These are phyloP conservation scores for Lodderomyces orthopsilosis DNA, from an alignment of 1,139 yeast genomes.

Conservation along the genomic window DNA sequence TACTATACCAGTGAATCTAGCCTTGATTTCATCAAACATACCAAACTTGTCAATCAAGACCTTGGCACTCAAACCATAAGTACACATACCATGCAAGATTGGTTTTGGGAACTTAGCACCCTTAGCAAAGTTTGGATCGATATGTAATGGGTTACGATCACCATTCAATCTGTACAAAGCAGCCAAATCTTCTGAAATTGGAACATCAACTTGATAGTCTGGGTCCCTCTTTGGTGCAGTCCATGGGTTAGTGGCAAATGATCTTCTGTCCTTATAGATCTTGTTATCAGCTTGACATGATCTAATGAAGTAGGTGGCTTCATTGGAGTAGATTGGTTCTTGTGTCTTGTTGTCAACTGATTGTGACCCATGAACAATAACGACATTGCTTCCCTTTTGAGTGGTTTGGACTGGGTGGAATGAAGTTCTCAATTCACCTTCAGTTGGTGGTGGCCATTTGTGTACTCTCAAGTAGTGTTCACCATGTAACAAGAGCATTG, in stretches of 20 bases:
- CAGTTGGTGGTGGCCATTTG: slow-evolving; percentile 79
- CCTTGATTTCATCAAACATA: slow-evolving; percentile 80
- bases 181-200: slow-evolving; percentile 75
- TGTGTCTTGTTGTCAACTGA: slow-evolving; percentile 71
- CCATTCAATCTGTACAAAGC: slow-evolving; percentile 90
- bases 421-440: slow-evolving; percentile 59
- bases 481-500: slow-evolving; percentile 87
- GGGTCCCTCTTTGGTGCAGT: slow-evolving; percentile 65
- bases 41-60: slow-evolving; percentile 79
- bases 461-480: slow-evolving; percentile 86
- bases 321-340: slow-evolving; percentile 72
- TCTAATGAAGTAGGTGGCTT: slow-evolving; percentile 83
- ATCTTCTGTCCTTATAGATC: slow-evolving; percentile 44
- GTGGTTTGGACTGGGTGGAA: slow-evolving; percentile 68
- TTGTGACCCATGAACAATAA: slow-evolving; percentile 72
- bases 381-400: slow-evolving; percentile 87
- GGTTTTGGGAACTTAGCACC: slow-evolving; percentile 87
- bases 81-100: slow-evolving; percentile 89
- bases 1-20: slow-evolving; percentile 86
- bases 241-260: slow-evolving; percentile 65
- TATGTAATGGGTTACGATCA: slow-evolving; percentile 92
- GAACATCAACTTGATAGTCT: slow-evolving; percentile 59
- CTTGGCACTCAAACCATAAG: slow-evolving; percentile 81
- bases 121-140: slow-evolving; percentile 87
- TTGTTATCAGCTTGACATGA: slow-evolving; percentile 71